phyloP scores from a whole-genome alignment of 108 stramenopile genomes.

The Skeletonema marinoi region DNA sequence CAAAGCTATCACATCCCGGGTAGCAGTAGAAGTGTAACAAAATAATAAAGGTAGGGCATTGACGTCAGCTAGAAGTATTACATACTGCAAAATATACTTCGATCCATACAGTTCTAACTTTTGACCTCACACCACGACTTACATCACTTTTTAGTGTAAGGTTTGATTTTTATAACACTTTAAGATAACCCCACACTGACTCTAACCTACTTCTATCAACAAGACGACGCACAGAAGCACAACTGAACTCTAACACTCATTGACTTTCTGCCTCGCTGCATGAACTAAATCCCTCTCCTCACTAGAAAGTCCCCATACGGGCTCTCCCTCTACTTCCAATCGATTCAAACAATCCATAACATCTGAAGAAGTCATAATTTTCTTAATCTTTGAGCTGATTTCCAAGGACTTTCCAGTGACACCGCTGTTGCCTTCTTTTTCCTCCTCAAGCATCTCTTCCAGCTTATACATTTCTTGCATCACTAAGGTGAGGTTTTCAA shows the following conservation, averaged over 20 bases:
- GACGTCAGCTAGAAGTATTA: too few species aligned
- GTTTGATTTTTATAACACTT: background rate
- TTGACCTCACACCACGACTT: too few species aligned
- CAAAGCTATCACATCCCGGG: background rate
- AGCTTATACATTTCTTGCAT: conserved; percentile 63
- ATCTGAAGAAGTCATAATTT: conserved; percentile 67
- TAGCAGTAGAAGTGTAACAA: background rate
- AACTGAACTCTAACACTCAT: conserved; percentile 46
- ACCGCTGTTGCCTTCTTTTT: conserved; percentile 23
- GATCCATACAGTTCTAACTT: too few species aligned
- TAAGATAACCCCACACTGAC: background rate
- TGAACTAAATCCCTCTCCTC: conserved; percentile 68
- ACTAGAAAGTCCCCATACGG: conserved; percentile 73
- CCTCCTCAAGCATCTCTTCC: conserved; percentile 49
- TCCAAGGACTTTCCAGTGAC: conserved; percentile 54
- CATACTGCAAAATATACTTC: background rate
- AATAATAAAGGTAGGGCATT: background rate
- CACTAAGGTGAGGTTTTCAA: conserved; percentile 52
- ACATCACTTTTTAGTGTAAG: background rate
- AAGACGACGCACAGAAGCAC: background rate
- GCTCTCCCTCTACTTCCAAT: conserved; percentile 71
- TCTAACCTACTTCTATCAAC: background rate
- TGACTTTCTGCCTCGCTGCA: conserved; percentile 65
- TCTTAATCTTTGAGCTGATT: conserved; percentile 59
- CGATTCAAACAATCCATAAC: conserved; percentile 60